A percentile compares a stretch with the other conserved stretches of the same genome.
These are phyloP conservation scores for Colletotrichum tropicicola DNA, from an alignment of 2,329 filamentous ascomycete genomes.

Conservation along the genomic window DNA sequence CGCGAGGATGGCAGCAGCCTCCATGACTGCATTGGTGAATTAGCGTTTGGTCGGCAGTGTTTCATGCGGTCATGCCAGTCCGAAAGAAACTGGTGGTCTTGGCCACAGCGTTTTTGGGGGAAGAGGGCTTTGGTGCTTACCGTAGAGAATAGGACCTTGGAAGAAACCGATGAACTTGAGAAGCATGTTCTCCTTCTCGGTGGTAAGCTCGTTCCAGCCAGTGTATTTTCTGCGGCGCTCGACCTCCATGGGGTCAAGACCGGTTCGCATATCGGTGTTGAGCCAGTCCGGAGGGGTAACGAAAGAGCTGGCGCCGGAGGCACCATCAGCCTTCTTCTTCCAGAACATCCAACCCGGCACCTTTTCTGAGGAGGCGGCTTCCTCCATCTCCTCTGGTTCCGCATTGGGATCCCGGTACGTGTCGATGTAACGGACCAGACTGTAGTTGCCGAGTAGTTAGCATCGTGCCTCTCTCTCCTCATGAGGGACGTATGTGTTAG, in stretches of 20 bases:
- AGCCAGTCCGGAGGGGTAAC: conserved; percentile 74
- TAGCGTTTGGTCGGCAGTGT: conserved; percentile 22
- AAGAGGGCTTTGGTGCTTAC: conserved; percentile 54
- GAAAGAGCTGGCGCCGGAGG: conserved; percentile 40
- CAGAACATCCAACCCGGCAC: conserved; percentile 49
- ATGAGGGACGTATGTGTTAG: background rate
- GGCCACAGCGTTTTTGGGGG: background rate
- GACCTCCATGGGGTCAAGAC: conserved; percentile 67
- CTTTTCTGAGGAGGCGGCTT: conserved; percentile 35
- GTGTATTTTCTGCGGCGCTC: conserved; percentile 71
- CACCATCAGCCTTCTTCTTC: conserved; percentile 34
- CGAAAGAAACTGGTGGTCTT: background rate
- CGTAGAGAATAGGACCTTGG: conserved; percentile 79
- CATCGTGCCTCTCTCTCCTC: background rate
- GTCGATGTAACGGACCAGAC: conserved; percentile 43
- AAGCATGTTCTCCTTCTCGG: conserved; percentile 80
- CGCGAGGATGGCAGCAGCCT: conserved; percentile 77
- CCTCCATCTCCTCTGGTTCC: conserved; percentile 40
- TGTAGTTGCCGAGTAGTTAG: background rate
- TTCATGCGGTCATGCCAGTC: conserved; percentile 23
- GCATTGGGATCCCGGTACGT: conserved; percentile 46
- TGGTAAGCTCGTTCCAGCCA: conserved; percentile 77
- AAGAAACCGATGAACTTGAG: conserved; percentile 81
- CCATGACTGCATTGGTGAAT: conserved; percentile 64
- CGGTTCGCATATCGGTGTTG: conserved; percentile 71